A percentile compares a stretch with the other conserved stretches of the same genome.
Evolutionary conservation across 129 eudicot species (phyloP).

Genomic region (Pittosporum tobira): DNA sequence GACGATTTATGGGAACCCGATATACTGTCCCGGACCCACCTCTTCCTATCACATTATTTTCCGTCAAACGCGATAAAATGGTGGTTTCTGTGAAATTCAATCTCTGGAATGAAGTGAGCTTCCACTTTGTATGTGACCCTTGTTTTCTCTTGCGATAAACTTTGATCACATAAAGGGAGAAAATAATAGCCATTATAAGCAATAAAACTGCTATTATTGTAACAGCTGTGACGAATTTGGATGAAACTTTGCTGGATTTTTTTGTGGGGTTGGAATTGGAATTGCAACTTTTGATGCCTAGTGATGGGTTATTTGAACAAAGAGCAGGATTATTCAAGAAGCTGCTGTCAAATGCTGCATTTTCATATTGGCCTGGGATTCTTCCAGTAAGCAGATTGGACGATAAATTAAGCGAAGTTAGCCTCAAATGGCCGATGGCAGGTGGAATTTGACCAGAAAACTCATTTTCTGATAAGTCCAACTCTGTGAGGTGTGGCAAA

Average conservation of each 20-base stretch:
- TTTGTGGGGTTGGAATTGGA: slow-evolving; percentile 14
- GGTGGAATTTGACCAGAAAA: slow-evolving; percentile 62
- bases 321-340: slow-evolving; percentile 51
- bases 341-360: slow-evolving; percentile 35
- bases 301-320: slow-evolving; percentile 37
- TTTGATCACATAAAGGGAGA: slow-evolving; percentile 22
- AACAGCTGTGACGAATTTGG: slow-evolving; percentile 29
- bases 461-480: slow-evolving; percentile 61
- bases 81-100: slow-evolving; percentile 57
- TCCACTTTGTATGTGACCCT: slow-evolving; percentile 37
- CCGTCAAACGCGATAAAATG: slow-evolving; percentile 54
- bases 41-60: slow-evolving; percentile 55
- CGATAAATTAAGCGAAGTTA: slow-evolving; percentile 52
- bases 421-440: slow-evolving; percentile 31
- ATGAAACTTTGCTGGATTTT: slow-evolving; percentile 24
- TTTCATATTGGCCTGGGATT: slow-evolving; percentile 49
- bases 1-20: slow-evolving; percentile 35
- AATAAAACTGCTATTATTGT: slow-evolving; percentile 35
- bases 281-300: slow-evolving; percentile 37
- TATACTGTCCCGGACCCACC: slow-evolving; percentile 95
- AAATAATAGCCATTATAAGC: slow-evolving; percentile 23
- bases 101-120: slow-evolving; percentile 67
- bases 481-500: slow-evolving; percentile 31
- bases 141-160: slow-evolving; percentile 29
- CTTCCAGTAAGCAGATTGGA: slow-evolving; percentile 53